Evolutionary conservation across 2,329 filamentous ascomycete genomes (phyloP).

Genomic region (Cercospora sp.): DNA sequence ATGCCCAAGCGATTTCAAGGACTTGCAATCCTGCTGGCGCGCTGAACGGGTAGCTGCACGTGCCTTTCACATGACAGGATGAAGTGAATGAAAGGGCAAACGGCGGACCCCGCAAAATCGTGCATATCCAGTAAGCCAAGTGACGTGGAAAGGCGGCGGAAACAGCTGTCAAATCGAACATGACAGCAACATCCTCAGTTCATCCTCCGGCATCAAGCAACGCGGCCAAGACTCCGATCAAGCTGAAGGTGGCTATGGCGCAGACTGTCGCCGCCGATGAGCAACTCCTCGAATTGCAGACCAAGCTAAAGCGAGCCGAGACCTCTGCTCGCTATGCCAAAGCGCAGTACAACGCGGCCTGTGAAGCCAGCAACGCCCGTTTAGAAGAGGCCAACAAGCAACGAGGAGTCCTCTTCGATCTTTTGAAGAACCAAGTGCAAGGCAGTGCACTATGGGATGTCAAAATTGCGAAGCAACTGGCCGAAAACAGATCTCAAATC

Average conservation of each 20-base stretch:
- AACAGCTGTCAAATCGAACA: conserved; percentile 3
- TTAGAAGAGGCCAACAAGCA: conserved; percentile 3
- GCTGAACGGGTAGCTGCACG: background rate
- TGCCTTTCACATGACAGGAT: conserved; percentile 12
- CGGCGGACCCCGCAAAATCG: background rate
- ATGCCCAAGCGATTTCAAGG: background rate
- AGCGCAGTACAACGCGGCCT: conserved; percentile 1
- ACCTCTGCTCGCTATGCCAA: conserved; percentile 2
- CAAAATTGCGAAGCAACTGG: conserved; percentile 9
- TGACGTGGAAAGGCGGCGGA: background rate
- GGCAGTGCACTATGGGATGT: background rate
- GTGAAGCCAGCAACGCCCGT: background rate
- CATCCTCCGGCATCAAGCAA: background rate
- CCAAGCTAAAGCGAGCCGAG: background rate
- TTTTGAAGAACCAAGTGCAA: background rate
- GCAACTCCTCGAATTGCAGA: conserved; percentile 4
- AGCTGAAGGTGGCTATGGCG: background rate
- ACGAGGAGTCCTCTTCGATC: background rate
- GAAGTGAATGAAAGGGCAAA: conserved; percentile 12
- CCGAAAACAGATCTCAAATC: conserved; percentile 8
- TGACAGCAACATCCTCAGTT: conserved; percentile 8
- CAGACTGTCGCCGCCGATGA: background rate
- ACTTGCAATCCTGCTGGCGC: conserved; percentile 4
- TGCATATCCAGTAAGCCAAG: conserved; percentile 7
- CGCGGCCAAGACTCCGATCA: background rate